phyloP scores from a whole-genome alignment of 2,329 filamentous ascomycete genomes.

The Colletotrichum liriopes region DNA sequence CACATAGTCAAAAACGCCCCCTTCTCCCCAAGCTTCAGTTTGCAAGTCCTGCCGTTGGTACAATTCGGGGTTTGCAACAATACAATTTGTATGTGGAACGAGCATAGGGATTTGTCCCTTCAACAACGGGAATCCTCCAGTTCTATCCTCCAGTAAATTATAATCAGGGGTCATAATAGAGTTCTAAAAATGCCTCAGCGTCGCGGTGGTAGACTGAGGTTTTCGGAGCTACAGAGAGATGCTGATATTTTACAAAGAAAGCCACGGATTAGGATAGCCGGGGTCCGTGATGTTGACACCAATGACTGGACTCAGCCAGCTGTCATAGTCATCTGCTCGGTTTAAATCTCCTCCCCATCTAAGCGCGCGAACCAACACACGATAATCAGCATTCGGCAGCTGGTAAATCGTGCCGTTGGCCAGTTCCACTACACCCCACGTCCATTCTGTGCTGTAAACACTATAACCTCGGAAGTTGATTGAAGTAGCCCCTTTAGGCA shows the following conservation, averaged over 20 bases:
- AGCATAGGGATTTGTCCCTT: no score
- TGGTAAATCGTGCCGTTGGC: constrained; percentile 33
- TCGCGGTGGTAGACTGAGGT: no score
- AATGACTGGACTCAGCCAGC: constrained; percentile 36
- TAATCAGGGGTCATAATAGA: no score
- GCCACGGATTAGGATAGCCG: constrained; percentile 29
- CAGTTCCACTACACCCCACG: constrained; percentile 32
- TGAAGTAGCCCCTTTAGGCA: constrained; percentile 14
- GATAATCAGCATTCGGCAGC: constrained; percentile 37
- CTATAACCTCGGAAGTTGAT: constrained; percentile 31
- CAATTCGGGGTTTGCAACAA: no score
- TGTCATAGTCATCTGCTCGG: constrained; percentile 25
- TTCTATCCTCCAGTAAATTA: no score
- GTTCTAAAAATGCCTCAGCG: no score
- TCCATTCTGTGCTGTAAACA: constrained; percentile 24
- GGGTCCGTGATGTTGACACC: constrained; percentile 30
- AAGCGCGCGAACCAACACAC: constrained; percentile 31
- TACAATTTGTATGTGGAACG: no score
- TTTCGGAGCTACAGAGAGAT: no score
- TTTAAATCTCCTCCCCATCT: constrained; percentile 20
- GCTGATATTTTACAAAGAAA: neutral
- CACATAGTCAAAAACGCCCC: no score
- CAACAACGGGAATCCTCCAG: no score
- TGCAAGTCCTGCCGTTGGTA: no score
- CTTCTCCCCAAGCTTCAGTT: no score